Conservation (phyloP, 2,329 filamentous ascomycete species). For the Arthrobotrys entomopaga region DNA sequence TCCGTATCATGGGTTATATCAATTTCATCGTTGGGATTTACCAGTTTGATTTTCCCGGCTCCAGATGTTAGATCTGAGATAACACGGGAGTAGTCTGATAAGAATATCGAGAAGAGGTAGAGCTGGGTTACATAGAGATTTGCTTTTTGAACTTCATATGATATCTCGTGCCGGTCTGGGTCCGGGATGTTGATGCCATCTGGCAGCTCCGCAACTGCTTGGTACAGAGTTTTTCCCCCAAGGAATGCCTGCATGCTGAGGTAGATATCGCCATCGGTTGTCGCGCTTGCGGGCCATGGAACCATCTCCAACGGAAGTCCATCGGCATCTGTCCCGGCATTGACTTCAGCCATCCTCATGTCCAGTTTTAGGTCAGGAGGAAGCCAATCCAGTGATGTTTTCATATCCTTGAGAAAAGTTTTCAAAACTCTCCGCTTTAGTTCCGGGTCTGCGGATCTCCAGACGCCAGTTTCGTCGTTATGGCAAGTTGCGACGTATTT, state of each 20-base stretch:
- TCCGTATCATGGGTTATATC: slow-evolving; percentile 52
- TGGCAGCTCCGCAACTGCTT: slow-evolving; percentile 43
- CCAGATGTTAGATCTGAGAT: slow-evolving; percentile 32
- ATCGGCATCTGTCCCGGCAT: slow-evolving; percentile 49
- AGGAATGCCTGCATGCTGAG: slow-evolving; percentile 54
- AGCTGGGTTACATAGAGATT: slow-evolving; percentile 54
- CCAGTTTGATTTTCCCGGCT: slow-evolving; percentile 43
- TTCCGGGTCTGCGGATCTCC: slow-evolving; percentile 50
- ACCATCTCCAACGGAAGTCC: slow-evolving; percentile 52
- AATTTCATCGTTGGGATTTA: slow-evolving; percentile 49
- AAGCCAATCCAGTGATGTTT: slow-evolving; percentile 47
- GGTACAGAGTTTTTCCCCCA: slow-evolving; percentile 48
- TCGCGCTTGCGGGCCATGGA: slow-evolving; percentile 49
- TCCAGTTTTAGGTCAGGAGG: slow-evolving; percentile 48
- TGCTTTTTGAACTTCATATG: slow-evolving; percentile 53
- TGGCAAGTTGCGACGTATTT: slow-evolving; percentile 51
- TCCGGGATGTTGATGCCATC: slow-evolving; percentile 54
- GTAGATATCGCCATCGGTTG: slow-evolving; percentile 52
- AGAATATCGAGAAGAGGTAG: slow-evolving; percentile 49
- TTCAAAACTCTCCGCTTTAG: slow-evolving; percentile 52
- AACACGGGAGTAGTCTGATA: slow-evolving; percentile 52
- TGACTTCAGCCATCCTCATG: slow-evolving; percentile 53
- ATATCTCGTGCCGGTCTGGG: slow-evolving; percentile 50
- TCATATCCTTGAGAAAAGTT: slow-evolving; percentile 53
- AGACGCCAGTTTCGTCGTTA: slow-evolving; percentile 53